Conservation (phyloP, 225 moss, liverwort and hornwort species). For the Pseudoscleropodium purum region DNA sequence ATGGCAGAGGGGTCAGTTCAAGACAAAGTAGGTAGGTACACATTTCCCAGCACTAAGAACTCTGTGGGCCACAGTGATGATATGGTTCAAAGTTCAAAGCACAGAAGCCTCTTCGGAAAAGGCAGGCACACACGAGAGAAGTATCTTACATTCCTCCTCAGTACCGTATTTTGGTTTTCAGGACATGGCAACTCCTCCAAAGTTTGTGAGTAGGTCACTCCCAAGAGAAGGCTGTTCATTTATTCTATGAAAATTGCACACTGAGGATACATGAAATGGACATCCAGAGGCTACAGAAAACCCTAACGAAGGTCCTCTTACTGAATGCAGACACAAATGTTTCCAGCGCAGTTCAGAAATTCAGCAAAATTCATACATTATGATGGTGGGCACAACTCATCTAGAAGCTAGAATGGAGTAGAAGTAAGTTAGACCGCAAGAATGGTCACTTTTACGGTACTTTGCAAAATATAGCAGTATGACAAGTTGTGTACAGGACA, state of each 20-base stretch:
- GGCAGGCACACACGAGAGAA: neutral
- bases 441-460: neutral
- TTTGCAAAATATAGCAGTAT: neutral
- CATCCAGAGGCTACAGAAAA: too few species aligned
- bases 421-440: neutral
- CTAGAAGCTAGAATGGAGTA: neutral
- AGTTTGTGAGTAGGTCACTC: neutral
- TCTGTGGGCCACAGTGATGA: neutral
- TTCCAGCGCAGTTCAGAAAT: too few species aligned
- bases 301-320: neutral
- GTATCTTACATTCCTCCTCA: neutral
- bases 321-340: neutral
- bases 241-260: neutral
- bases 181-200: neutral
- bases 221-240: neutral
- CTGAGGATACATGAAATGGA: neutral
- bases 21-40: neutral
- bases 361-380: neutral
- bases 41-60: too few species aligned
- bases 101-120: neutral
- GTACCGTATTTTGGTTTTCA: neutral
- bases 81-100: neutral
- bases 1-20: neutral
- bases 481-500: neutral
- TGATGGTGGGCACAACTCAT: neutral